Evolutionary conservation across 768 basidiomycete species (phyloP).

Genomic region (Clitopilus hobsonii): DNA sequence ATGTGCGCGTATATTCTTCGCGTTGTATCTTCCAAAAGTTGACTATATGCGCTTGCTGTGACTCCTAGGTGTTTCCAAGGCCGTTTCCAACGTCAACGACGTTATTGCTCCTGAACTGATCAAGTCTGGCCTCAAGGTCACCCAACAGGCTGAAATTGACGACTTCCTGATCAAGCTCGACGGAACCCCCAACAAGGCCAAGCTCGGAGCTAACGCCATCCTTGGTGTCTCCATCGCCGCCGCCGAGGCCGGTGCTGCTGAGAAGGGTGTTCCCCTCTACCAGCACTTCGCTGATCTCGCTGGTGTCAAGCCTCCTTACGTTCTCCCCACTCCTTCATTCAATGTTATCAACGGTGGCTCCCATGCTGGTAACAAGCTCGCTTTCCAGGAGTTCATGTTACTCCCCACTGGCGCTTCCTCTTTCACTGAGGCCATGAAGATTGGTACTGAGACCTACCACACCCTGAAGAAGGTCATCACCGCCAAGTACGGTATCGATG

Average conservation of each 20-base stretch:
- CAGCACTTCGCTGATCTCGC: constrained; percentile 95
- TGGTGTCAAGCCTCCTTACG: constrained; percentile 90
- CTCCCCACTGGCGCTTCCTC: constrained; percentile 87
- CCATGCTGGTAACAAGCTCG: constrained; percentile 98
- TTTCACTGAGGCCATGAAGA: constrained; percentile 98
- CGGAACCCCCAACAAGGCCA: constrained; percentile 97
- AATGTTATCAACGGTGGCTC: constrained; percentile 99
- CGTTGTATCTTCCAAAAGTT: constrained; percentile 2
- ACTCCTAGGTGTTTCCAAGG: constrained; percentile 82
- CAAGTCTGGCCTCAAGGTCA: constrained; percentile 78
- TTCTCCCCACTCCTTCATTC: constrained; percentile 90
- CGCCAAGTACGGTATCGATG: constrained; percentile 98
- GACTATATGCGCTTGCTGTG: constrained; percentile 6
- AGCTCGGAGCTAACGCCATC: constrained; percentile 98
- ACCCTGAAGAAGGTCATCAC: constrained; percentile 98
- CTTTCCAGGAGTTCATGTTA: constrained; percentile 99
- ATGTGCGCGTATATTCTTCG: constrained; percentile 17
- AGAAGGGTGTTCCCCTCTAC: constrained; percentile 95
- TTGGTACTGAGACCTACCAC: constrained; percentile 97
- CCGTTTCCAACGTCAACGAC: constrained; percentile 91
- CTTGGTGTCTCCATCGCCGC: constrained; percentile 97
- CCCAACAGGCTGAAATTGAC: constrained; percentile 92
- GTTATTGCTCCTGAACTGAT: constrained; percentile 86
- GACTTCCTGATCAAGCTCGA: constrained; percentile 98
- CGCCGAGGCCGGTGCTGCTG: constrained; percentile 87